Evolutionary conservation across 1,284 basidiomycete genomes (phyloP).

Genomic region (Phellinidium pouzarii): DNA sequence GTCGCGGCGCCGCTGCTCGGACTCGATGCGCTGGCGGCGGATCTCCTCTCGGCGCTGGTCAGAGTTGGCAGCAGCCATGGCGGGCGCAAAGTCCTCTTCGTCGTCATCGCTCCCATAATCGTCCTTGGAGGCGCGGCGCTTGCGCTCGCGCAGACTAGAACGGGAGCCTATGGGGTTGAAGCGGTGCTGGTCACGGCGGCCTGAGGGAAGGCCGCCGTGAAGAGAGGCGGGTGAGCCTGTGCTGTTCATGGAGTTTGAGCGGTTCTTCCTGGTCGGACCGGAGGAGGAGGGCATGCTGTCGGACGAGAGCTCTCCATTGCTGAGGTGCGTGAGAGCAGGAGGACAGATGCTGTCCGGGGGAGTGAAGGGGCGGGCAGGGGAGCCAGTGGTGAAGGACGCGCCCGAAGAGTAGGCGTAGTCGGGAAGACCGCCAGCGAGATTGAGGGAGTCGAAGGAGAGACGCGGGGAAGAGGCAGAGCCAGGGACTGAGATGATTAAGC

Average conservation of each 20-base stretch:
- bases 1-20: constrained; percentile 79
- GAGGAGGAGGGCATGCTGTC: constrained; percentile 49
- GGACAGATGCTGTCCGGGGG: constrained; percentile 66
- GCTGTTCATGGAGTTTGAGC: constrained; percentile 60
- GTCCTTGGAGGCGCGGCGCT: constrained; percentile 52
- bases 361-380: constrained; percentile 60
- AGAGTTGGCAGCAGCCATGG: constrained; percentile 27
- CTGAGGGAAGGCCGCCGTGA: constrained; percentile 43
- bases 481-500: constrained; percentile 30
- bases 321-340: constrained; percentile 61
- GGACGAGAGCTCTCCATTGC: constrained; percentile 61
- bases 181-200: constrained; percentile 55
- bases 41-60: constrained; percentile 71
- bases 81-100: constrained; percentile 57
- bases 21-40: constrained; percentile 80
- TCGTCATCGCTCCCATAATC: constrained; percentile 57
- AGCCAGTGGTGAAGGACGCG: constrained; percentile 41
- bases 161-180: constrained; percentile 63
- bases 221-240: constrained; percentile 52
- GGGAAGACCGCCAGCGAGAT: constrained; percentile 39
- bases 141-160: constrained; percentile 32
- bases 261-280: constrained; percentile 27
- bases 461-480: constrained; percentile 47
- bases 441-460: constrained; percentile 56
- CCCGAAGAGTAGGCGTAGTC: constrained; percentile 62